Conservation (phyloP, 1,139 yeast genomes). For the Taphrina betulina region DNA sequence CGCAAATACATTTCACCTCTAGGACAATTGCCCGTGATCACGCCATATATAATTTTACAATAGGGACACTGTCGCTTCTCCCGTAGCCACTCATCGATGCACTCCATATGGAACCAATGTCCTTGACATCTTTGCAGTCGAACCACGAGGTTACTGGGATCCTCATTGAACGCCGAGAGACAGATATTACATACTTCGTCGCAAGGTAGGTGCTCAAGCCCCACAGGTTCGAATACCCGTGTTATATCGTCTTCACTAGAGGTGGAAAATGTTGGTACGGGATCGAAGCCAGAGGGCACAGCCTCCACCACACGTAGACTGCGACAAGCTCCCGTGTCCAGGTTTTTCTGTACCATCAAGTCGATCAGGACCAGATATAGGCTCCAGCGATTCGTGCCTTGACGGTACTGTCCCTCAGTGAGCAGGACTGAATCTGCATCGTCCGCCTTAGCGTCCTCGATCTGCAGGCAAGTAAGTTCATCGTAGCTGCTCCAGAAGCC, state of each 20-base stretch:
- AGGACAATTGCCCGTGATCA: constrained; percentile 12
- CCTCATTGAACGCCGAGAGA: constrained; percentile 4
- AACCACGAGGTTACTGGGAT: neutral
- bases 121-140: constrained; percentile 15
- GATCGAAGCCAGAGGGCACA: constrained; percentile 2
- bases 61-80: constrained; percentile 27
- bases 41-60: constrained; percentile 16
- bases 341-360: constrained; percentile 7
- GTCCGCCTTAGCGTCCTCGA: constrained; percentile 7
- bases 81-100: constrained; percentile 15
- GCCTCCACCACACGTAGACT: constrained; percentile 2
- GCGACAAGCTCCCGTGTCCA: constrained; percentile 14
- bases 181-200: constrained; percentile 12
- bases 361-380: constrained; percentile 8
- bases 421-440: constrained; percentile 1
- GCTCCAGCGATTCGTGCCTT: neutral
- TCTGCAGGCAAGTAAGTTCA: constrained; percentile 6
- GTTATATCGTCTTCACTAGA: neutral
- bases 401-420: constrained; percentile 9
- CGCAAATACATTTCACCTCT: constrained; percentile 10
- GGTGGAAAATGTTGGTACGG: constrained; percentile 9
- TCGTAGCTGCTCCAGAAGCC: constrained; percentile 17
- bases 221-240: neutral
- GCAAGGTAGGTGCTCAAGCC: neutral
- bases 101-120: constrained; percentile 20